Conservation (phyloP, 805 yeast genomes). For the Nakazawaea pomicola region DNA sequence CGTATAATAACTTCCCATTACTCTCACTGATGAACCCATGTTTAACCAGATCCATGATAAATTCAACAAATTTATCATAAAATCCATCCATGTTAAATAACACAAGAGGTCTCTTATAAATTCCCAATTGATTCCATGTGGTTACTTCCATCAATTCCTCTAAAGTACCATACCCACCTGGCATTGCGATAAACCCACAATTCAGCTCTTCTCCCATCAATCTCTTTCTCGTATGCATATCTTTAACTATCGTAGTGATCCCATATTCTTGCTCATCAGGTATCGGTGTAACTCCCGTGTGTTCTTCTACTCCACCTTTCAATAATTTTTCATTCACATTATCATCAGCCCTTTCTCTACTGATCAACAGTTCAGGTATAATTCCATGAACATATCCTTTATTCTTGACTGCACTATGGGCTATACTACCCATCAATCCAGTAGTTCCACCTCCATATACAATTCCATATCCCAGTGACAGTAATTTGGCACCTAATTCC, state of each 20-base stretch:
- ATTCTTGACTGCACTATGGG: constrained; percentile 51
- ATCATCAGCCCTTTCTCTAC: constrained; percentile 57
- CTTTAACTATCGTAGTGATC: constrained; percentile 72
- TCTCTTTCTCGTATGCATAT: constrained; percentile 86
- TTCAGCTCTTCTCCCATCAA: constrained; percentile 84
- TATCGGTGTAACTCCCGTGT: constrained; percentile 61
- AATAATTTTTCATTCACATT: constrained; percentile 33
- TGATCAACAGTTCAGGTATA: constrained; percentile 78
- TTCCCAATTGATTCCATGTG: constrained; percentile 88
- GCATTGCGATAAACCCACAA: constrained; percentile 75
- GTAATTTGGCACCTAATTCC: constrained; percentile 56
- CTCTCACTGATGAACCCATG: constrained; percentile 64
- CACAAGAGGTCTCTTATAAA: constrained; percentile 77
- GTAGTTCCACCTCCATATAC: constrained; percentile 92
- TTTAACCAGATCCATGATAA: constrained; percentile 53
- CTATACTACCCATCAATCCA: constrained; percentile 77
- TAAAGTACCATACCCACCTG: constrained; percentile 89
- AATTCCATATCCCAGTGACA: constrained; percentile 59
- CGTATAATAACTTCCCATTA: constrained; percentile 63
- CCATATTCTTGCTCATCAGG: constrained; percentile 62
- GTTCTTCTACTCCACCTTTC: constrained; percentile 53
- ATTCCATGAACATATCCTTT: constrained; percentile 78
- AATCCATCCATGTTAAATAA: constrained; percentile 76
- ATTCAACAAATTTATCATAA: constrained; percentile 62
- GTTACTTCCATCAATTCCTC: constrained; percentile 88